These are phyloP conservation scores for Senna tora DNA, from an alignment of 306 rosid species.

Conservation along the genomic window DNA sequence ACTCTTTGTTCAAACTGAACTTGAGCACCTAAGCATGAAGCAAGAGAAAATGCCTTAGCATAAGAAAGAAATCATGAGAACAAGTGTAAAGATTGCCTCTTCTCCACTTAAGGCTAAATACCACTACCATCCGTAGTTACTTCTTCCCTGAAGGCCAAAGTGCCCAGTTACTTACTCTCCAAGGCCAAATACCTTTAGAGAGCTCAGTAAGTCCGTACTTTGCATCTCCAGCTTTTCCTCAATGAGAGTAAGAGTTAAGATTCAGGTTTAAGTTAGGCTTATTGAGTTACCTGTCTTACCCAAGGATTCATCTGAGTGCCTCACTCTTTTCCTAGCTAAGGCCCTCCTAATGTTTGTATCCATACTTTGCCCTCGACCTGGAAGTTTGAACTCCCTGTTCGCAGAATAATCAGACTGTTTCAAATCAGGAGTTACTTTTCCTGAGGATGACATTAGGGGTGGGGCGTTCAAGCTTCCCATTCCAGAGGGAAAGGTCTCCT, in stretches of 20 bases:
- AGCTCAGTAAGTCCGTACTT: background rate
- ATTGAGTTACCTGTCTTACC: background rate
- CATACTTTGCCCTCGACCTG: background rate
- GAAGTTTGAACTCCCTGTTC: constrained; percentile 53
- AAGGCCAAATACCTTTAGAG: background rate
- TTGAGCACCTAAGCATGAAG: background rate
- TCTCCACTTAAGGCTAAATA: background rate
- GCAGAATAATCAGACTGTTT: constrained; percentile 52
- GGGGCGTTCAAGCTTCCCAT: constrained; percentile 65
- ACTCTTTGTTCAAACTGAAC: background rate
- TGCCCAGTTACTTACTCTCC: background rate
- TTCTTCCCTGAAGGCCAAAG: background rate
- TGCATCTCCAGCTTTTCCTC: background rate
- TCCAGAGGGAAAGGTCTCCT: constrained; percentile 65
- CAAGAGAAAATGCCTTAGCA: background rate
- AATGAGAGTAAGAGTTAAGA: background rate
- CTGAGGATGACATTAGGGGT: constrained; percentile 53
- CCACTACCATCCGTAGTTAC: background rate
- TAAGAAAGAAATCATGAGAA: background rate
- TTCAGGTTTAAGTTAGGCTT: background rate
- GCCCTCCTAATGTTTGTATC: background rate
- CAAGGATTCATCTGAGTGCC: background rate
- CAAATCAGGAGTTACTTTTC: constrained; percentile 55
- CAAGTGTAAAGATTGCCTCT: constrained; percentile 1
- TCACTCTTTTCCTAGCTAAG: background rate